A percentile compares a stretch with the other conserved stretches of the same genome.
Conservation (phyloP, 2,329 filamentous ascomycete genomes). For the Paecilomyces dactylethromorphus region DNA sequence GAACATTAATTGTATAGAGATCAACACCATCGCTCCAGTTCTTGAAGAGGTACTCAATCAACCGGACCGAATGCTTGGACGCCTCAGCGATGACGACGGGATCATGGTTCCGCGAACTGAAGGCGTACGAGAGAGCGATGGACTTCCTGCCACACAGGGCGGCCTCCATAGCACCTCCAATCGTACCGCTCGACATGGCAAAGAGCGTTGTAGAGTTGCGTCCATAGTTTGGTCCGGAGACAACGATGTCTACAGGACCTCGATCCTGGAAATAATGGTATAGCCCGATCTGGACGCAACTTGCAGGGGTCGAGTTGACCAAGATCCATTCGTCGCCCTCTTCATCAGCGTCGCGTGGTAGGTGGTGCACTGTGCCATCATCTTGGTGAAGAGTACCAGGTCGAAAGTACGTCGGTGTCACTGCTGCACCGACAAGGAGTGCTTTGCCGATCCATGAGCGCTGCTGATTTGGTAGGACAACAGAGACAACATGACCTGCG, state of each 20-base stretch:
- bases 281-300: conserved; percentile 74
- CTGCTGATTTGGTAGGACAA: conserved; percentile 84
- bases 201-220: conserved; percentile 77
- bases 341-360: conserved; percentile 53
- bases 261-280: conserved; percentile 70
- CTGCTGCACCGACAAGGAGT: conserved; percentile 84
- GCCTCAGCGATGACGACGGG: conserved; percentile 72
- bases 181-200: conserved; percentile 67
- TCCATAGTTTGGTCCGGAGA: conserved; percentile 77
- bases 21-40: conserved; percentile 72
- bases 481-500: conserved; percentile 79
- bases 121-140: conserved; percentile 85
- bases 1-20: conserved; percentile 88
- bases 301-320: conserved; percentile 73
- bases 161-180: conserved; percentile 71
- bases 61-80: conserved; percentile 63
- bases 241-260: conserved; percentile 67
- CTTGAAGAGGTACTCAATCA: conserved; percentile 71
- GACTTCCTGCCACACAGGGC: conserved; percentile 63
- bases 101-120: conserved; percentile 79
- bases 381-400: conserved; percentile 55
- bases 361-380: conserved; percentile 61
- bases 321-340: conserved; percentile 72
- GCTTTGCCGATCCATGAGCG: conserved; percentile 98
- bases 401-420: conserved; percentile 79